A percentile compares a stretch with the other conserved stretches of the same genome.
phyloP scores from a whole-genome alignment of 139 green algal species.

The Chlamydomonas eustigma region DNA sequence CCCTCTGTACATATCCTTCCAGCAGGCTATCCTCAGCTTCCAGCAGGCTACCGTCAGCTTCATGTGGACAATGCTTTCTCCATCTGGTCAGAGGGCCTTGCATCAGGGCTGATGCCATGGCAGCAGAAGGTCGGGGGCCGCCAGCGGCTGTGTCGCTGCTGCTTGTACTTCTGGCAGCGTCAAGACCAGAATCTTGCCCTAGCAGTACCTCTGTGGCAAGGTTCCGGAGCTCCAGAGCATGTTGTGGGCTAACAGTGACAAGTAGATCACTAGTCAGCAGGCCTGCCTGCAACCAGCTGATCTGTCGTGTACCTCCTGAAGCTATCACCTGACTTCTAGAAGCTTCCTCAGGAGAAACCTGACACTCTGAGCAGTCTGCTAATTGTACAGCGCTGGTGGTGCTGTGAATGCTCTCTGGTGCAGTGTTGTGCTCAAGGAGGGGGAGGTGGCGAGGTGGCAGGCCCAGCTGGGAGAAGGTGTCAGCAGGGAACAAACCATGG shows the following conservation, averaged over 20 bases:
- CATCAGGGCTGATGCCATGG: neutral
- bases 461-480: constrained; percentile 25
- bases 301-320: too few relatives aligned
- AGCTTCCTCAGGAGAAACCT: too few relatives aligned
- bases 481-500: constrained; percentile 29
- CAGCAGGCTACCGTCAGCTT: too few relatives aligned
- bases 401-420: too few relatives aligned
- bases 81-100: too few relatives aligned
- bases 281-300: constrained; percentile 72
- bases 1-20: too few relatives aligned
- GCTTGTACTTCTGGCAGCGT: neutral
- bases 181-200: neutral
- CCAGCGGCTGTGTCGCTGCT: neutral
- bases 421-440: too few relatives aligned
- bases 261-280: constrained; percentile 49
- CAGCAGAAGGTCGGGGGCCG: neutral
- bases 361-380: too few relatives aligned
- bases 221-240: constrained; percentile 62
- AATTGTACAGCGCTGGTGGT: too few relatives aligned
- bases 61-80: too few relatives aligned
- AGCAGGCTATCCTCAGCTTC: too few relatives aligned
- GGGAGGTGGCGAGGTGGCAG: constrained; percentile 23
- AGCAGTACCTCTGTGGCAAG: constrained; percentile 1
- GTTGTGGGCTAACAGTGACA: constrained; percentile 74
- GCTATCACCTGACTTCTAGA: too few relatives aligned